Base-by-base conservation (phyloP, 2,329 filamentous ascomycete species). In the Trichoderma aggressivum region DNA sequence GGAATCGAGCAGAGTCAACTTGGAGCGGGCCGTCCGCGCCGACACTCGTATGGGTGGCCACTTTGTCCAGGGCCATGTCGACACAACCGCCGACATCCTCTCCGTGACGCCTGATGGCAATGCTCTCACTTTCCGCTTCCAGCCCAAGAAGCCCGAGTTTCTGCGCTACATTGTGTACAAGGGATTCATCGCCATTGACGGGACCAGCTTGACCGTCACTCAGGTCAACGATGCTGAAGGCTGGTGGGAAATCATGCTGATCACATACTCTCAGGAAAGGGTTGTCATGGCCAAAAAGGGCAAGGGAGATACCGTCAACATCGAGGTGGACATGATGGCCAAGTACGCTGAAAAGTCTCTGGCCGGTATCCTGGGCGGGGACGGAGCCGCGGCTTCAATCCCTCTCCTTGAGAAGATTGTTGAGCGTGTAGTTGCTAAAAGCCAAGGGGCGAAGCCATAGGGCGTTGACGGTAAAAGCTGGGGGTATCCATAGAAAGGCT, bases 181-280 rank as follows among this genome's bases (percentile, higher is more conserved):
- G 86, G 96, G 96, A 63, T 99, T 94, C 81, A 90, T 99, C 70
- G 94, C 94, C 58, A 88, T 99, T 64, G 96, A 99, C 79, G 96
- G 96, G 5, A 95, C 96, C 28, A 98, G 94, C 79, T 84, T 99
- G 85, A 99, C 96, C 0, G 88, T 99, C 2, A 98, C 95, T 3
- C 87, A 88, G 75, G 95, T 98, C 34, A 84, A 95, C 77, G 95
- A 98, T 80, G 86, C 79, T 5, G 88, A 89, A 74, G 90, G 91
- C 55, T 97, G 94, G 80, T 98, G 91, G 88, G 96, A 98, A 87
- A 92, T 99, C 63, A 99, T 99, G 96, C 86, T 99, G 73, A 98
- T 99, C 80, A 89, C 92, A 10, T 99, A 99, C 82, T 98, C 96
- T 12, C 96, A 98, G 84, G 93, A 95, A 82, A 92, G 92, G 81